A percentile compares a stretch with the other conserved stretches of the same genome.
phyloP scores from a whole-genome alignment of 345 rosid genomes.

The Noccaea caerulescens region DNA sequence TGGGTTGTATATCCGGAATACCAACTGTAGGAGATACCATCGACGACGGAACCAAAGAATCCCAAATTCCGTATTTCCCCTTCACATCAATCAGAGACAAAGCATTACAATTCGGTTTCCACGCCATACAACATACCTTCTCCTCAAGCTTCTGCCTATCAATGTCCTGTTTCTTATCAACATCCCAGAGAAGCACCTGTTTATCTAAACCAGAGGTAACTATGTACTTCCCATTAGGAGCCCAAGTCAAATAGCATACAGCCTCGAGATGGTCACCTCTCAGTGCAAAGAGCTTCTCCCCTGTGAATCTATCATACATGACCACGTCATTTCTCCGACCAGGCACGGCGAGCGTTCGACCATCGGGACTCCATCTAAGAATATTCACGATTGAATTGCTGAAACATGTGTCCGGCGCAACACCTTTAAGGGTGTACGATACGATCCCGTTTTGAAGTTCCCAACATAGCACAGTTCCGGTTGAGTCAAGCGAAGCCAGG shows the following conservation, averaged over 20 bases:
- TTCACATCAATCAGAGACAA: constrained; percentile 78
- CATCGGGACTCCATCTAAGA: constrained; percentile 95
- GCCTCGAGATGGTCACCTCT: constrained; percentile 82
- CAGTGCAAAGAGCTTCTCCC: constrained; percentile 78
- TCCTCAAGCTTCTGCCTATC: constrained; percentile 85
- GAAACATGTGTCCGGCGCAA: constrained; percentile 68
- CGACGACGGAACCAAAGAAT: constrained; percentile 84
- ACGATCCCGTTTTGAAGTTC: constrained; percentile 74
- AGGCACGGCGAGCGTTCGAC: constrained; percentile 83
- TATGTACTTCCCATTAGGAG: constrained; percentile 93
- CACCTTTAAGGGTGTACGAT: constrained; percentile 63
- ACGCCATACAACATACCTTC: constrained; percentile 77
- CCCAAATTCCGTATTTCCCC: constrained; percentile 92
- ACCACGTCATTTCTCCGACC: constrained; percentile 85
- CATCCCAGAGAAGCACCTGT: constrained; percentile 91
- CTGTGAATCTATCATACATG: constrained; percentile 91
- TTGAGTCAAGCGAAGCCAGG: constrained; percentile 82
- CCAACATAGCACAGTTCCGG: constrained; percentile 84
- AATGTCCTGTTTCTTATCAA: constrained; percentile 79
- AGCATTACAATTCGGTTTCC: constrained; percentile 92
- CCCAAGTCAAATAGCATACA: constrained; percentile 80
- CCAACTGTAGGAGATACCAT: constrained; percentile 87
- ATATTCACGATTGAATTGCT: constrained; percentile 65
- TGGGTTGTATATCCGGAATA: constrained; percentile 60
- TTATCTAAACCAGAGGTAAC: constrained; percentile 88